Conservation (phyloP, 1,284 basidiomycete species). For the Cryptococcus hybrid region DNA sequence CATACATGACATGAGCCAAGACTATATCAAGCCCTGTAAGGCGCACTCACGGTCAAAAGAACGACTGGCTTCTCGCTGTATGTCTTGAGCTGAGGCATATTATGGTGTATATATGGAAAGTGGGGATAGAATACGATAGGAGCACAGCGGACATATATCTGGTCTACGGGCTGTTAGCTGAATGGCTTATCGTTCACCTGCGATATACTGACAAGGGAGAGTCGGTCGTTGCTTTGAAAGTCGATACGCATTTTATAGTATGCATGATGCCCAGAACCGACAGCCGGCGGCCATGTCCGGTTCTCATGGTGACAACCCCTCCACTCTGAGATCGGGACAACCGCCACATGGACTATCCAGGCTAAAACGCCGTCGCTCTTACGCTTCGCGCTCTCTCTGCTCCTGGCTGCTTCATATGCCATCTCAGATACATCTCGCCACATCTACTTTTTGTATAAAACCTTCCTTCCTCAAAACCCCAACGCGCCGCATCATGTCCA, state of each 20-base stretch:
- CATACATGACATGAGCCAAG: too few species aligned
- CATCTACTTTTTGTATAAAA: constrained; percentile 1
- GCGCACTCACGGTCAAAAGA: constrained; percentile 37
- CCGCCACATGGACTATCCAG: background rate
- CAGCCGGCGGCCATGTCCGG: too few species aligned
- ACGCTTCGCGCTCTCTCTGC: background rate
- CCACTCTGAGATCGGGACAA: background rate
- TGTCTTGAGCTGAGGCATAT: constrained; percentile 28
- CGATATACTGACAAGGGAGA: too few species aligned
- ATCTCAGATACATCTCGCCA: background rate
- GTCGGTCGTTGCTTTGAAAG: too few species aligned
- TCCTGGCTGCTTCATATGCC: background rate
- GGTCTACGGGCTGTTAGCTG: too few species aligned
- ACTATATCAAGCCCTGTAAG: too few species aligned
- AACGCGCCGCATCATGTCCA: constrained; percentile 31
- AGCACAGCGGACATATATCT: background rate
- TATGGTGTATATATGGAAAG: background rate
- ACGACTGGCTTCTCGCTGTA: constrained; percentile 40
- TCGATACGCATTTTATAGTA: too few species aligned
- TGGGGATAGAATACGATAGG: background rate
- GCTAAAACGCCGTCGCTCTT: background rate
- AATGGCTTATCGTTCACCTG: too few species aligned
- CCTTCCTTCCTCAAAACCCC: background rate
- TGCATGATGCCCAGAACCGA: too few species aligned
- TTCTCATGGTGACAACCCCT: too few species aligned